These are phyloP conservation scores for Ziziphus jujuba DNA, from an alignment of 306 rosid genomes.

Conservation along the genomic window DNA sequence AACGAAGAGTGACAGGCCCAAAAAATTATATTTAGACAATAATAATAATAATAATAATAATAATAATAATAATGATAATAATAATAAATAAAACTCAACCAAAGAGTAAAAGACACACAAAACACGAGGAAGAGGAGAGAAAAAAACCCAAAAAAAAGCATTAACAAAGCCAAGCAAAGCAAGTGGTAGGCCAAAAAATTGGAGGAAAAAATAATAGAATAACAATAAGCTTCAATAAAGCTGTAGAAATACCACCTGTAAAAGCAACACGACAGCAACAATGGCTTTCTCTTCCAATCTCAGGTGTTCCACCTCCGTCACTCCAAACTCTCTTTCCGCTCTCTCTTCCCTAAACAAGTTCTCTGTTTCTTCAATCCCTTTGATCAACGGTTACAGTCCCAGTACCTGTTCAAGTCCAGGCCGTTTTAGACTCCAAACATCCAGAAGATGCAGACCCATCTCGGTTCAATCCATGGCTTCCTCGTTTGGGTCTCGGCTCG, in stretches of 20 bases:
- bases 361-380: constrained; percentile 30
- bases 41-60: too few species aligned
- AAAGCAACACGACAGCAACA: not conserved
- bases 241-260: not conserved
- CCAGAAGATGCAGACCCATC: constrained; percentile 26
- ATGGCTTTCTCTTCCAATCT: constrained; percentile 52
- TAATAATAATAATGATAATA: too few species aligned
- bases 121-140: not conserved
- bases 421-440: constrained; percentile 28
- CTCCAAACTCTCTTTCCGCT: constrained; percentile 29
- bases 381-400: constrained; percentile 21
- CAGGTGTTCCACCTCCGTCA: constrained; percentile 28
- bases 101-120: too few species aligned
- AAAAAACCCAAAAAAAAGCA: too few species aligned
- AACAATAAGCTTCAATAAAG: constrained; percentile 9
- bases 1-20: too few species aligned
- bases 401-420: constrained; percentile 17
- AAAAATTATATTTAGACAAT: too few species aligned
- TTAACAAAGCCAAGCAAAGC: not conserved
- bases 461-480: constrained; percentile 61
- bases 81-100: too few species aligned
- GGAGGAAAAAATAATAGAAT: too few species aligned
- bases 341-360: constrained; percentile 36
- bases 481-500: constrained; percentile 93
- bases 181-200: too few species aligned